Base-by-base conservation (phyloP, 768 basidiomycete genomes). In the Boletus pseudo-olivaceus region DNA sequence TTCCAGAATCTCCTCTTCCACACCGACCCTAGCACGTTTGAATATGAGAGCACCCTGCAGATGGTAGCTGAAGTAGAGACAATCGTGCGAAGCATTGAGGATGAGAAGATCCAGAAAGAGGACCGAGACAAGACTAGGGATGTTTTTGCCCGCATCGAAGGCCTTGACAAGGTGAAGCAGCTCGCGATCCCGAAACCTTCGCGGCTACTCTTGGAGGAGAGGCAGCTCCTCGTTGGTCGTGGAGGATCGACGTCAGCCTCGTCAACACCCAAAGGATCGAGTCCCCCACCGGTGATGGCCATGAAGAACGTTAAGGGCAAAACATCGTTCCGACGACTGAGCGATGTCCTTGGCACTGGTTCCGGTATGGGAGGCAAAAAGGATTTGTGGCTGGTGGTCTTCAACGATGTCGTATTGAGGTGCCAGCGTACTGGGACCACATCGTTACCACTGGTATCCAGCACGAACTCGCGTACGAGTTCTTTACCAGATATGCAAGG, bases 11-110 rank as follows among this genome's bases (percentile, higher is more conserved):
- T 98, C 15, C 83, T 98, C 51, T 98, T 89, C 74, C 92, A 94
- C 73, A 97, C 96, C 17, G 97, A 99, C 63, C 94, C 97, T 2
- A 94, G 92, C 58, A 93, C 95, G 4, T 94, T 88, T 64, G 97
- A 99, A 73, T 99, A 97, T 67, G 97, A 99, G 70, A 89, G 88
- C 66, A 97, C 95, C 12, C 76, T 96, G 39, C 87, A 88, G 67
- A 96, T 98, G 91, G 94, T 98, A 1, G 92, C 93, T 19, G 94
- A 98, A 70, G 91, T 99, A 7, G 97, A 99, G 73, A 85, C 81
- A 19, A 96, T 98, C 63, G 96, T 99, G 45, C 82, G 96, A 42
- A 91, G 90, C 57, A 98, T 99, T 52, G 96, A 99, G 70, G 96
- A 98, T 63, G 94, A 99, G 76, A 98, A 98, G 77, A 90, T 93